A percentile compares a stretch with the other conserved stretches of the same genome.
phyloP scores from a whole-genome alignment of 371 early-diverging fungal genomes.

The Mucor sp. region DNA sequence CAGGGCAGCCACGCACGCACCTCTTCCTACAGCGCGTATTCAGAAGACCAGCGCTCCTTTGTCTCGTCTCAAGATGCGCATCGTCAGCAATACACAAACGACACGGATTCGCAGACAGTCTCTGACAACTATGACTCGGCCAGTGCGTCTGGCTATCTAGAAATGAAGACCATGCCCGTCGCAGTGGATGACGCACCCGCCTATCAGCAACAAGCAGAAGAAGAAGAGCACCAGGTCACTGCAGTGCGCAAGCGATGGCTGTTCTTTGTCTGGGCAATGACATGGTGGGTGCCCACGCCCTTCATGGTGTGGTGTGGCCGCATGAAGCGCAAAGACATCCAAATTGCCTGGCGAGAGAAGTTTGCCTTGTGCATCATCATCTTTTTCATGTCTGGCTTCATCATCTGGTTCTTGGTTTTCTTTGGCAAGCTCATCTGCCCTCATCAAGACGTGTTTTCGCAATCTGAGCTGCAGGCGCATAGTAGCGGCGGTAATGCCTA shows the following conservation, averaged over 20 bases:
- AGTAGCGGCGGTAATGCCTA: constrained; percentile 45
- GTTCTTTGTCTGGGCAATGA: constrained; percentile 77
- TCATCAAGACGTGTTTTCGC: constrained; percentile 67
- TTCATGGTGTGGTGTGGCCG: constrained; percentile 65
- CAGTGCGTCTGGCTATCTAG: constrained; percentile 5
- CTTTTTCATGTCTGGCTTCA: constrained; percentile 56
- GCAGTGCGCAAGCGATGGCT: constrained; percentile 77
- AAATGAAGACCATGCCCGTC: constrained; percentile 28
- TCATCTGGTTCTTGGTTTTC: constrained; percentile 69
- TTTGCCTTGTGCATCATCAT: constrained; percentile 78
- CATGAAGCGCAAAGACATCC: constrained; percentile 81
- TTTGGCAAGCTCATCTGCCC: constrained; percentile 89
- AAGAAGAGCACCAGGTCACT: constrained; percentile 19
- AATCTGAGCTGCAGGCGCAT: constrained; percentile 43
- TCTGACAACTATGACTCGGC: constrained; percentile 11
- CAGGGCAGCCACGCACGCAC: neutral
- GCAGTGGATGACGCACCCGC: constrained; percentile 14
- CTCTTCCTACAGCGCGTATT: constrained; percentile 30
- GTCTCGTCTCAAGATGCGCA: constrained; percentile 50
- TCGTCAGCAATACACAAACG: constrained; percentile 5
- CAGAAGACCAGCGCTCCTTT: constrained; percentile 64
- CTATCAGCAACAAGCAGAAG: constrained; percentile 16
- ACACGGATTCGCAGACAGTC: constrained; percentile 27
- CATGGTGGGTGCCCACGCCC: constrained; percentile 88
- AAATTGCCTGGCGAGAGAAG: constrained; percentile 87